Percentiles rank a stretch among this genome's conserved stretches.
phyloP scores from a whole-genome alignment of 78 protist genomes.

The Carpediemonas membranifera region DNA sequence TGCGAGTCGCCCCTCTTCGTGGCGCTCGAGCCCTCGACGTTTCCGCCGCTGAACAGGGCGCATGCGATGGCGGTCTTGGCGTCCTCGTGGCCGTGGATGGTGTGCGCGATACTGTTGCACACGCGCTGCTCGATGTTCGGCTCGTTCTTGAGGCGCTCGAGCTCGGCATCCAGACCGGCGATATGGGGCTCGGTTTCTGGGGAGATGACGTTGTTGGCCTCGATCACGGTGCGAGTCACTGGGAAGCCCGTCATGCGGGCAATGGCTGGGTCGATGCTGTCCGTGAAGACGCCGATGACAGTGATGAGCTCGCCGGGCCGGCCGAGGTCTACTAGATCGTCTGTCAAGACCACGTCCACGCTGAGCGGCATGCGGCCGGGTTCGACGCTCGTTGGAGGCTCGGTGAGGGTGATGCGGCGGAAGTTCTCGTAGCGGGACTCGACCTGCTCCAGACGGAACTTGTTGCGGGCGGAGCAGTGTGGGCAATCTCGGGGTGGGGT shows the following conservation, averaged over 20 bases:
- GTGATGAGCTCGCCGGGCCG: conserved; percentile 89
- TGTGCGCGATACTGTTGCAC: conserved; percentile 80
- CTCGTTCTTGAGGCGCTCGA: conserved; percentile 43
- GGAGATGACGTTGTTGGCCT: conserved; percentile 74
- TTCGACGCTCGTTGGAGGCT: conserved; percentile 91
- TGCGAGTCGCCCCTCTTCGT: conserved; percentile 68
- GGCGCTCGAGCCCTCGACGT: neutral
- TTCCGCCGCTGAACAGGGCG: conserved; percentile 88
- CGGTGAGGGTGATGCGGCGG: conserved; percentile 86
- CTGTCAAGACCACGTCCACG: conserved; percentile 71
- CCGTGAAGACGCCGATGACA: conserved; percentile 34
- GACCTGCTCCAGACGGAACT: neutral
- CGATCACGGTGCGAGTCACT: conserved; percentile 87
- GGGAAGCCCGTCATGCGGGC: conserved; percentile 85
- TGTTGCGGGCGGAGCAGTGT: neutral
- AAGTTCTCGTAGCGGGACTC: conserved; percentile 67
- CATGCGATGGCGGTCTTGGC: conserved; percentile 88
- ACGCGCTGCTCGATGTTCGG: conserved; percentile 39
- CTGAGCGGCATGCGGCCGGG: conserved; percentile 95
- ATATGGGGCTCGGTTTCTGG: conserved; percentile 27
- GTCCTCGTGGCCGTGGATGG: conserved; percentile 92
- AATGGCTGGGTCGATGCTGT: conserved; percentile 57
- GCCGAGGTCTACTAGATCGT: conserved; percentile 78
- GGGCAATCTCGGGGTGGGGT: neutral
- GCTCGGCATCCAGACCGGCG: conserved; percentile 74